phyloP scores from a whole-genome alignment of 345 rosid genomes.

The Eucalyptus urophylla region DNA sequence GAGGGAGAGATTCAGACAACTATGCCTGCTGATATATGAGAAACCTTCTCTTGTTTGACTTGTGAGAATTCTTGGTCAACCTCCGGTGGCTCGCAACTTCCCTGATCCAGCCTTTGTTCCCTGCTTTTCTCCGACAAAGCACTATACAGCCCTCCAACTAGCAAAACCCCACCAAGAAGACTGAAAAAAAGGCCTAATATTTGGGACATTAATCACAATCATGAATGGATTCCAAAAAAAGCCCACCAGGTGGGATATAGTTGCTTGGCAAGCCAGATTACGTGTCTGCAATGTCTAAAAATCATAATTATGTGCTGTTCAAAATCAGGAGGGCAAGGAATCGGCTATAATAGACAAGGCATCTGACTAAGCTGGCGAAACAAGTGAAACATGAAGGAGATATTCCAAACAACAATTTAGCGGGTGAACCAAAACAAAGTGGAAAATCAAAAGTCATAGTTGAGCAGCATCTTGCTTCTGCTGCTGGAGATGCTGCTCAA shows the following conservation, averaged over 20 bases:
- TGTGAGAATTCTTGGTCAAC: background rate
- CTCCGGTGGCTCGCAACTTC: background rate
- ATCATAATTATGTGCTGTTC: background rate
- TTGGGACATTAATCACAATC: background rate
- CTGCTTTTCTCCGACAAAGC: constrained; percentile 83
- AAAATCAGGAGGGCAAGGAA: background rate
- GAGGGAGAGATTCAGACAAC: background rate
- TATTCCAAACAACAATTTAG: background rate
- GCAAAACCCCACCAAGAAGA: constrained; percentile 45
- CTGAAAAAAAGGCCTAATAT: constrained; percentile 13
- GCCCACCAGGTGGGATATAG: background rate
- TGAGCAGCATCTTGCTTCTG: background rate
- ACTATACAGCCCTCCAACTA: constrained; percentile 66
- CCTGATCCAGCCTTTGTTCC: constrained; percentile 14
- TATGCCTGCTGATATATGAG: background rate
- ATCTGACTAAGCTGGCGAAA: background rate
- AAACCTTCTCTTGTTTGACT: background rate
- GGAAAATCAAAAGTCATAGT: background rate
- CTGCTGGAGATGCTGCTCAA: background rate
- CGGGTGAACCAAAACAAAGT: background rate
- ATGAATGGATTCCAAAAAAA: background rate
- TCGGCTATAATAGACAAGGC: background rate
- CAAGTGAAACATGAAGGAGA: background rate
- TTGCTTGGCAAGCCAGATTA: background rate
- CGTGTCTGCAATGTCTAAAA: background rate